Conservation (phyloP, 352 stramenopile genomes). For the Blastocystis sp. region DNA sequence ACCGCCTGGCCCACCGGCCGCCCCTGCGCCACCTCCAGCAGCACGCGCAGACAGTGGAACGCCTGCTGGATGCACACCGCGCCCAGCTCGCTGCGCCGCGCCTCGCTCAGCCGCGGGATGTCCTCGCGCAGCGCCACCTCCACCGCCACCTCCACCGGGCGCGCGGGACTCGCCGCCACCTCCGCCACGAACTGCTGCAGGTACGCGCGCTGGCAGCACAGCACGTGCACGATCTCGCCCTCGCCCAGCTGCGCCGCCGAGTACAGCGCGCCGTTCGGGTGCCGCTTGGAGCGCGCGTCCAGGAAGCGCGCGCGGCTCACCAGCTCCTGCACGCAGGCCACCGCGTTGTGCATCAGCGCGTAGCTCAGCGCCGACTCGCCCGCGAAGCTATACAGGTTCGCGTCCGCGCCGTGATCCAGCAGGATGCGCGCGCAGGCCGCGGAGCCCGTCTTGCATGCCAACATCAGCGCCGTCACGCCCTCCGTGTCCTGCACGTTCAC, state of each 20-base stretch:
- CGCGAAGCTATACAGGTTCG: slow-evolving; percentile 5
- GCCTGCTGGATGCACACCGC: slow-evolving; percentile 17
- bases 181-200: slow-evolving; percentile 42
- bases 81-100: not conserved
- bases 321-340: slow-evolving; percentile 4
- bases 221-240: not conserved
- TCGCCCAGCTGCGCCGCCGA: slow-evolving; percentile 37
- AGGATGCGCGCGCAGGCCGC: not conserved
- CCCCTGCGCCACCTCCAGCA: slow-evolving; percentile 27
- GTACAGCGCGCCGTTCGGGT: slow-evolving; percentile 29
- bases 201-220: not conserved
- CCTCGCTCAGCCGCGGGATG: not conserved
- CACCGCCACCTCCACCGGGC: not conserved
- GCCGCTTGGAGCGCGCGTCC: not conserved
- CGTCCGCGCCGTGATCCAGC: slow-evolving; percentile 11
- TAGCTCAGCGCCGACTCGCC: slow-evolving; percentile 29
- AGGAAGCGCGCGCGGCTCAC: not conserved
- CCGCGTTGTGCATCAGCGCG: slow-evolving; percentile 20
- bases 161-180: not conserved
- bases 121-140: slow-evolving; percentile 63
- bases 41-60: slow-evolving; percentile 1
- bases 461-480: slow-evolving; percentile 44
- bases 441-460: slow-evolving; percentile 32
- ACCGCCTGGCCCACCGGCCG: not conserved
- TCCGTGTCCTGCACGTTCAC: slow-evolving; percentile 57